Evolutionary conservation across 192 early-diverging fungal species (phyloP).

Genomic region (Geosiphon pyriformis): DNA sequence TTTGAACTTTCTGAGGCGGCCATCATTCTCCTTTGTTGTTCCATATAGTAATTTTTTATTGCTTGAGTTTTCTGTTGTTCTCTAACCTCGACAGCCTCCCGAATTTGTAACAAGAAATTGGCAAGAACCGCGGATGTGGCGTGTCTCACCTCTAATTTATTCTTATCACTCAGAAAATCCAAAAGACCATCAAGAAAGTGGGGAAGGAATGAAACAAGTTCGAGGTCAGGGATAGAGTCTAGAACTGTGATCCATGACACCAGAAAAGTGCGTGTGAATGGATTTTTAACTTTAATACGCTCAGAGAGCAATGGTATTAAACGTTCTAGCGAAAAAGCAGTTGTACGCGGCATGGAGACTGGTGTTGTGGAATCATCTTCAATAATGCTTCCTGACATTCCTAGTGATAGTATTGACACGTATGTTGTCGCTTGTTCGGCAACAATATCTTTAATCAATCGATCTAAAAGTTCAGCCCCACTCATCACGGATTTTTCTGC

Average conservation of each 20-base stretch:
- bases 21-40: slow-evolving; percentile 10
- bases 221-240: slow-evolving; percentile 90
- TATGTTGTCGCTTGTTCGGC: slow-evolving; percentile 82
- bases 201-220: slow-evolving; percentile 85
- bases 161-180: slow-evolving; percentile 83
- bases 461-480: slow-evolving; percentile 89
- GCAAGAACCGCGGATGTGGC: slow-evolving; percentile 75
- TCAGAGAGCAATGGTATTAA: slow-evolving; percentile 94
- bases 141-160: slow-evolving; percentile 82
- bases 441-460: slow-evolving; percentile 96
- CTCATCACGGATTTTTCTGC: slow-evolving; percentile 87
- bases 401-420: slow-evolving; percentile 31
- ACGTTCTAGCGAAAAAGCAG: slow-evolving; percentile 82
- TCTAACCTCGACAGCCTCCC: slow-evolving; percentile 62
- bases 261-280: slow-evolving; percentile 84
- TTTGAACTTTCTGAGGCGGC: neutral
- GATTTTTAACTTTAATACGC: slow-evolving; percentile 87
- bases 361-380: slow-evolving; percentile 35
- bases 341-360: slow-evolving; percentile 49
- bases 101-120: slow-evolving; percentile 89
- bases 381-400: slow-evolving; percentile 22
- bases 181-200: slow-evolving; percentile 92
- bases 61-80: slow-evolving; percentile 44
- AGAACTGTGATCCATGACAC: slow-evolving; percentile 93
- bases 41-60: slow-evolving; percentile 24